phyloP scores from a whole-genome alignment of 345 rosid genomes.

The Reutealis trisperma region DNA sequence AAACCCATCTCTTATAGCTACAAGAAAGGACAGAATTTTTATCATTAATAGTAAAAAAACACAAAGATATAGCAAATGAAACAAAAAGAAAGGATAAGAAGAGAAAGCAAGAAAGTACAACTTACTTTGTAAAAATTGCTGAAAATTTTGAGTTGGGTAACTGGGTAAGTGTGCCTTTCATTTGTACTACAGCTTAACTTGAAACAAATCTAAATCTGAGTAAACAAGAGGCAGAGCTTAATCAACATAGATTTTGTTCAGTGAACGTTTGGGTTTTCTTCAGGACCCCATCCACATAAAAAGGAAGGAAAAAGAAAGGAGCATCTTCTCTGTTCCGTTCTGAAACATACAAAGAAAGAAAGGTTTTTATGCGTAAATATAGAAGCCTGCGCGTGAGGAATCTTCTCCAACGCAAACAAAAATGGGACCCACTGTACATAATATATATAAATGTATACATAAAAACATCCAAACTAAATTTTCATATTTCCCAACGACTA shows the following conservation, averaged over 20 bases:
- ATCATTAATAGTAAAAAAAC: neutral
- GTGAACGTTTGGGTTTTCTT: constrained; percentile 28
- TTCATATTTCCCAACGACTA: too few species aligned
- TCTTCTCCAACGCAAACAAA: neutral
- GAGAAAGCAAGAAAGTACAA: constrained; percentile 21
- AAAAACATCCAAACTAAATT: too few species aligned
- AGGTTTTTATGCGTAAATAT: too few species aligned
- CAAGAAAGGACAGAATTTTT: constrained; percentile 14
- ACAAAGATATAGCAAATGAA: neutral
- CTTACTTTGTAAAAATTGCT: constrained; percentile 40
- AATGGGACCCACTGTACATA: neutral
- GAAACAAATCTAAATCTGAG: constrained; percentile 29
- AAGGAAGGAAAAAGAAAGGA: neutral
- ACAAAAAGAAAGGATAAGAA: constrained; percentile 16
- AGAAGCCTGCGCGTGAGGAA: neutral
- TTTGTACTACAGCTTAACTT: too few species aligned
- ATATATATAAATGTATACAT: too few species aligned
- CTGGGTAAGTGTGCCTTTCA: neutral
- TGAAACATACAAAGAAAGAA: too few species aligned
- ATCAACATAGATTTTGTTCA: constrained; percentile 20
- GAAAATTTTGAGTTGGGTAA: constrained; percentile 19
- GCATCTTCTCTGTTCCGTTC: neutral
- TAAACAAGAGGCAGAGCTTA: neutral
- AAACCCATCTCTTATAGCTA: constrained; percentile 34
- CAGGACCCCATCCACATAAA: constrained; percentile 11